phyloP scores from a whole-genome alignment of 164 flowering plant genomes.

The Nymphaea colorata region DNA sequence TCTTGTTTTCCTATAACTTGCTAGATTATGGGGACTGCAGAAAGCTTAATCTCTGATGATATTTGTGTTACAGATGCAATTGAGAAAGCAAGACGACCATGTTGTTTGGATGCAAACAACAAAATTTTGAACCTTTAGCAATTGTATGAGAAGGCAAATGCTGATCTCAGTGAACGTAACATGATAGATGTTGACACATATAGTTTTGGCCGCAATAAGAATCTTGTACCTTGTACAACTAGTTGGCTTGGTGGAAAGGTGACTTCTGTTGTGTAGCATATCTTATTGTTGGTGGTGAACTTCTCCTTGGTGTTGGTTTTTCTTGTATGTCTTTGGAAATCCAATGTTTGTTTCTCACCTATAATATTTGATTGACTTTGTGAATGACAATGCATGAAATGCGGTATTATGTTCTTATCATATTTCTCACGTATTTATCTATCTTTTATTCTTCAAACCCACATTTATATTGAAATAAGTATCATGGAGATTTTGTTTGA shows the following conservation, averaged over 20 bases:
- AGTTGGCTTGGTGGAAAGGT: conserved; percentile 99
- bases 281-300: conserved; percentile 89
- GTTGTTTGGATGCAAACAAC: conserved; percentile 99
- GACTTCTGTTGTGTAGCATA: conserved; percentile 92
- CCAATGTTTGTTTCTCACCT: not conserved
- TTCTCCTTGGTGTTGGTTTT: conserved; percentile 68
- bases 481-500: too few species aligned
- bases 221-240: conserved; percentile 87
- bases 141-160: conserved; percentile 72
- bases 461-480: too few species aligned
- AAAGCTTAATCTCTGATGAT: too few species aligned
- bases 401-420: too few species aligned
- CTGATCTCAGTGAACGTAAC: conserved; percentile 27
- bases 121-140: conserved; percentile 91
- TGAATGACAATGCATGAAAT: too few species aligned
- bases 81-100: conserved; percentile 26
- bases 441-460: too few species aligned
- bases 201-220: conserved; percentile 83
- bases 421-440: too few species aligned
- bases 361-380: not conserved
- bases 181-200: conserved; percentile 83
- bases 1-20: not conserved
- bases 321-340: conserved; percentile 84
- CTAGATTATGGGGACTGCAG: not conserved
- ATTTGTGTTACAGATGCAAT: conserved; percentile 15